phyloP scores from a whole-genome alignment of 2,329 filamentous ascomycete genomes.

The Chaetomium strumarium region DNA sequence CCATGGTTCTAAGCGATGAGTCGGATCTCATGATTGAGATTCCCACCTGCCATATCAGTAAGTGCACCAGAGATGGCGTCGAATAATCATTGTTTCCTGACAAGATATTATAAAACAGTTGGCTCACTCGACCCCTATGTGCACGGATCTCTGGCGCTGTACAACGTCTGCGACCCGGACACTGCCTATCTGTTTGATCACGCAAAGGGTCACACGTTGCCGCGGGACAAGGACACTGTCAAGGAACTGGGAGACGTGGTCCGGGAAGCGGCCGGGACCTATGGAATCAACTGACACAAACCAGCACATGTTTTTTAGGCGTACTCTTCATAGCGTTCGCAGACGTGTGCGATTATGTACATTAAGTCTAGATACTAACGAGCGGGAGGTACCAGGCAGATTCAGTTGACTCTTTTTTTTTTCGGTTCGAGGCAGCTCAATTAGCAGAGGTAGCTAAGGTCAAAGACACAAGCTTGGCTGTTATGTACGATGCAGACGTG shows the following conservation, averaged over 20 bases:
- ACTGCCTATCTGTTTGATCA: slow-evolving; percentile 58
- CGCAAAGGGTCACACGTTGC: slow-evolving; percentile 58
- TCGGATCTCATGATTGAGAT: slow-evolving; percentile 45
- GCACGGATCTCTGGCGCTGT: slow-evolving; percentile 54
- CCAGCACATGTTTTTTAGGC: too few species aligned
- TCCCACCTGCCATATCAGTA: slow-evolving; percentile 47
- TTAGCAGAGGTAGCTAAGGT: too few species aligned
- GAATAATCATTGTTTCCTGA: not conserved
- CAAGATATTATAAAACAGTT: slow-evolving; percentile 29
- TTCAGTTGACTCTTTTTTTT: too few species aligned
- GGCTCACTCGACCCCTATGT: slow-evolving; percentile 55
- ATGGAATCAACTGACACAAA: slow-evolving; percentile 9
- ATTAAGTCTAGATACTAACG: too few species aligned
- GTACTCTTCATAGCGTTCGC: too few species aligned
- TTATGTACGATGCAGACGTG: too few species aligned
- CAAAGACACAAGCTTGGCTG: too few species aligned
- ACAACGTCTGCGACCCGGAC: slow-evolving; percentile 56
- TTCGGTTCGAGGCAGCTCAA: too few species aligned
- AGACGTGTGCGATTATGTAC: too few species aligned
- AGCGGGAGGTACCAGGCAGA: too few species aligned
- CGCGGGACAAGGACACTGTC: slow-evolving; percentile 45
- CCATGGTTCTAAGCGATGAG: slow-evolving; percentile 44
- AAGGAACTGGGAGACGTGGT: slow-evolving; percentile 42
- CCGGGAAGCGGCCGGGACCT: slow-evolving; percentile 28
- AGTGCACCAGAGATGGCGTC: not conserved